phyloP scores from a whole-genome alignment of 495 filamentous ascomycete genomes.

The Melanomma pulvis-pyrius region DNA sequence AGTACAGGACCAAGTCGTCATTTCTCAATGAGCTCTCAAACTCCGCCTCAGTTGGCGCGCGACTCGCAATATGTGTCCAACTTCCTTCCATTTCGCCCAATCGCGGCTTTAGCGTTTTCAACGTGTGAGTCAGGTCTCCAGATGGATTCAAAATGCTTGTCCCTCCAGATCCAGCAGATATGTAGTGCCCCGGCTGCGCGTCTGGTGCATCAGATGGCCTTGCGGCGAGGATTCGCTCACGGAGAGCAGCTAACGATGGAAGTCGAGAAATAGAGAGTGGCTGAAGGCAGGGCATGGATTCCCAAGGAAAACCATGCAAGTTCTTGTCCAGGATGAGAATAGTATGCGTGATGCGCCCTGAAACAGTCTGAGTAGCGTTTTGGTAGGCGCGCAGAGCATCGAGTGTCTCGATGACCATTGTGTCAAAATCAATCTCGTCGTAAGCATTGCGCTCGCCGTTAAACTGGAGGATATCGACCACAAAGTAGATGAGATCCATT shows the following conservation, averaged over 20 bases:
- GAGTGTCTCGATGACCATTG: slow-evolving; percentile 69
- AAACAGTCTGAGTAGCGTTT: slow-evolving; percentile 45
- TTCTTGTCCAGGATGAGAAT: slow-evolving; percentile 92
- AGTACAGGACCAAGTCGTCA: slow-evolving; percentile 79
- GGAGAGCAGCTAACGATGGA: slow-evolving; percentile 78
- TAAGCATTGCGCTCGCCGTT: slow-evolving; percentile 95
- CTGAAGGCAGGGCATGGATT: slow-evolving; percentile 84
- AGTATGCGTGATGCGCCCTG: slow-evolving; percentile 62
- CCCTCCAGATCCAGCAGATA: slow-evolving; percentile 68
- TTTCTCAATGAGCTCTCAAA: slow-evolving; percentile 58
- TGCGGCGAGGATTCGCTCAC: slow-evolving; percentile 61
- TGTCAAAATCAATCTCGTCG: slow-evolving; percentile 94
- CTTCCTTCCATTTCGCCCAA: slow-evolving; percentile 53
- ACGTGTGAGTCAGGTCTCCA: slow-evolving; percentile 78
- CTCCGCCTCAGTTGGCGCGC: slow-evolving; percentile 74
- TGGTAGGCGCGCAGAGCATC: slow-evolving; percentile 83
- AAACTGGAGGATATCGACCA: slow-evolving; percentile 95
- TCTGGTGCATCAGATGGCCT: slow-evolving; percentile 31
- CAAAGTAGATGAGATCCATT: slow-evolving; percentile 90
- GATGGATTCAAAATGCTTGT: slow-evolving; percentile 87
- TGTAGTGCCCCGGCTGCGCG: slow-evolving; percentile 53
- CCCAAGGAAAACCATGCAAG: slow-evolving; percentile 91
- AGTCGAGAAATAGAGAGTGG: slow-evolving; percentile 80
- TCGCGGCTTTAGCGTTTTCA: slow-evolving; percentile 67
- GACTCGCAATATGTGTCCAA: slow-evolving; percentile 69